Conservation (phyloP, 257 asterid species). For the Petunia secreta region DNA sequence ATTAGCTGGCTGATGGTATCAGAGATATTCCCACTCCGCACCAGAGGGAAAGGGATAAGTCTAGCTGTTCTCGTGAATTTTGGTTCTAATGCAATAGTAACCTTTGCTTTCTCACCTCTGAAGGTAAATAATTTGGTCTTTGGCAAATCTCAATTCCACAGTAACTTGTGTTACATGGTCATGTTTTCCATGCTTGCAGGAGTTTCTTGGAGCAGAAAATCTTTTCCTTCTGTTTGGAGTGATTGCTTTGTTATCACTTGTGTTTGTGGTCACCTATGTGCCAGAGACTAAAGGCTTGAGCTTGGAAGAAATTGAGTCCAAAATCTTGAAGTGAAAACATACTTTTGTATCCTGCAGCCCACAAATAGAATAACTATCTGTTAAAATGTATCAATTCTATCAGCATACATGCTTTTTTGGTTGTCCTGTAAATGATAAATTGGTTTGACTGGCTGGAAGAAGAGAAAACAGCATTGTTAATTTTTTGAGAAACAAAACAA, state of each 20-base stretch:
- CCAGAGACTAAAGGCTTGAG: slow-evolving; percentile 99
- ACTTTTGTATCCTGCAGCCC: neutral
- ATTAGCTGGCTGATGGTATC: slow-evolving; percentile 99
- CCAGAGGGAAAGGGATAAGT: slow-evolving; percentile 98
- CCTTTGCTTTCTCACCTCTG: slow-evolving; percentile 90
- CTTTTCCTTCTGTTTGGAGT: slow-evolving; percentile 88
- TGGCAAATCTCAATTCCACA: neutral
- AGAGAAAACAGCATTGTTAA: neutral
- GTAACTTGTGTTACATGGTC: neutral
- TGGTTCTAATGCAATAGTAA: slow-evolving; percentile 92
- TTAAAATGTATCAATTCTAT: slow-evolving; percentile 2
- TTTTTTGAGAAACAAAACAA: neutral
- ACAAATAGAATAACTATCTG: neutral
- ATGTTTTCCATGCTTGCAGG: slow-evolving; percentile 49
- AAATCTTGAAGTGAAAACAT: slow-evolving; percentile 62
- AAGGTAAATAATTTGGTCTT: slow-evolving; percentile 53
- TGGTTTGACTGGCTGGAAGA: neutral
- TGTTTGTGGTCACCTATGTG: slow-evolving; percentile 61
- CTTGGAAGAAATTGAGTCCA: slow-evolving; percentile 97
- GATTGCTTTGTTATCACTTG: slow-evolving; percentile 70
- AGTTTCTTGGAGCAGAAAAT: slow-evolving; percentile 85
- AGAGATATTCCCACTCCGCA: slow-evolving; percentile 90
- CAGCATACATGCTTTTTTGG: neutral
- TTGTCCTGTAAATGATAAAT: neutral
- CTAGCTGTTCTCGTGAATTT: slow-evolving; percentile 96